Evolutionary conservation across 768 basidiomycete genomes (phyloP).

Genomic region (Hydnomerulius pinastri): DNA sequence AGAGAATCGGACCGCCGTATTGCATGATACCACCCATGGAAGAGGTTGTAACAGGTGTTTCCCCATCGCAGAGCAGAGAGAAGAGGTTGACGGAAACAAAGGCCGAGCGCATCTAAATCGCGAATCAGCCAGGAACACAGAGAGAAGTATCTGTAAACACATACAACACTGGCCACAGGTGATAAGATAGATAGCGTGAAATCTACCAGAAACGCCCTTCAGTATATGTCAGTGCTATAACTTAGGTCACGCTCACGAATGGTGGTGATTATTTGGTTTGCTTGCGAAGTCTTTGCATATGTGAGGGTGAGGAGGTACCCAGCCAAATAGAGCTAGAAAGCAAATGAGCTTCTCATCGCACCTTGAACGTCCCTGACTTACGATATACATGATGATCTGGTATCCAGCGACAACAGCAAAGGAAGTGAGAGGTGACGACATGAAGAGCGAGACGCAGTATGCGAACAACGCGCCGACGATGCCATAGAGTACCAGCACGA

Average conservation of each 20-base stretch:
- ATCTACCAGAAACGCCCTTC: slow-evolving; percentile 34
- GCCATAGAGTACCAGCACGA: slow-evolving; percentile 70
- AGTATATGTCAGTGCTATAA: neutral
- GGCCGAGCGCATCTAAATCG: slow-evolving; percentile 56
- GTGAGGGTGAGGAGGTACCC: slow-evolving; percentile 74
- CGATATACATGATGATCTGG: slow-evolving; percentile 71
- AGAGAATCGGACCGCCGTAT: slow-evolving; percentile 76
- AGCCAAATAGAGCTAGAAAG: slow-evolving; percentile 56
- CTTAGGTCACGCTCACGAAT: slow-evolving; percentile 43
- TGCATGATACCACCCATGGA: slow-evolving; percentile 55
- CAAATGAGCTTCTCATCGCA: neutral
- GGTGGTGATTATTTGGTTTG: slow-evolving; percentile 55
- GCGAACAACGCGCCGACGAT: slow-evolving; percentile 68
- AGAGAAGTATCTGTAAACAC: slow-evolving; percentile 24
- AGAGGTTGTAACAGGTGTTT: slow-evolving; percentile 43
- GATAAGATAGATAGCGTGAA: slow-evolving; percentile 68
- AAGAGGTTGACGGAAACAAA: slow-evolving; percentile 81
- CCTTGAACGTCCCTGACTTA: slow-evolving; percentile 37
- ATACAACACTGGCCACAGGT: slow-evolving; percentile 68
- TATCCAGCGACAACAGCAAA: slow-evolving; percentile 75
- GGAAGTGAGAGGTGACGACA: slow-evolving; percentile 66
- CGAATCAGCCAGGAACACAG: neutral
- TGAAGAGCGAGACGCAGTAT: slow-evolving; percentile 62
- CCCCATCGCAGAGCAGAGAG: slow-evolving; percentile 67
- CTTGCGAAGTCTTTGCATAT: slow-evolving; percentile 63